phyloP scores from a whole-genome alignment of 2,329 filamentous ascomycete genomes.

The Alternaria gaisen region DNA sequence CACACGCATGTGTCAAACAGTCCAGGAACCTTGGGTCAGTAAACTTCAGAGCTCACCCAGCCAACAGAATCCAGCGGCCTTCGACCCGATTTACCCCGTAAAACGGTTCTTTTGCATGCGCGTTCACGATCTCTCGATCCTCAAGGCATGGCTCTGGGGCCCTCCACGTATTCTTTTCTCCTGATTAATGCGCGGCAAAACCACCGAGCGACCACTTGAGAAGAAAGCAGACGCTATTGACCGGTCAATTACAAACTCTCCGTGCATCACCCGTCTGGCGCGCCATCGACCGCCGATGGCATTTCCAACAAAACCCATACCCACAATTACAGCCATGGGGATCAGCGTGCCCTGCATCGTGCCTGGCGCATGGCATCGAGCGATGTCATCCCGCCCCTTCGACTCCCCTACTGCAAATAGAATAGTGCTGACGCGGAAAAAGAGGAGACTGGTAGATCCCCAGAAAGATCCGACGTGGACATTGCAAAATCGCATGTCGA shows the following conservation, averaged over 20 bases:
- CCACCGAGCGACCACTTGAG: not conserved
- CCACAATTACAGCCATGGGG: slow-evolving; percentile 10
- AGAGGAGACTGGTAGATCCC: not conserved
- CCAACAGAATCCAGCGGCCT: not conserved
- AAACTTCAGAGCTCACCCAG: not conserved
- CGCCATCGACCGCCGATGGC: slow-evolving; percentile 3
- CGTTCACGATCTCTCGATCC: slow-evolving; percentile 8
- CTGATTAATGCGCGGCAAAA: not conserved
- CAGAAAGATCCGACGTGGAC: not conserved
- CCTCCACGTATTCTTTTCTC: not conserved
- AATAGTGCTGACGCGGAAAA: slow-evolving; percentile 1
- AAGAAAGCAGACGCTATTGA: not conserved
- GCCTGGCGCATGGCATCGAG: slow-evolving; percentile 15
- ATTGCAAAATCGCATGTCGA: slow-evolving; percentile 1
- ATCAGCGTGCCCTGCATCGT: slow-evolving; percentile 5
- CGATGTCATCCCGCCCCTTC: slow-evolving; percentile 3
- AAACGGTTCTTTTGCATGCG: not conserved
- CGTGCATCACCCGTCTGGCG: not conserved
- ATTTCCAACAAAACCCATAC: slow-evolving; percentile 9
- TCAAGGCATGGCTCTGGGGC: not conserved
- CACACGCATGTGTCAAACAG: slow-evolving; percentile 8
- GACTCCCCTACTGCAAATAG: not conserved
- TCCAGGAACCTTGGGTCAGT: slow-evolving; percentile 1
- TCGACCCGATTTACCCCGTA: not conserved
- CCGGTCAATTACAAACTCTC: not conserved